A percentile compares a stretch with the other conserved stretches of the same genome.
Conservation (phyloP, 306 rosid species). For the Quercus engelmannii region DNA sequence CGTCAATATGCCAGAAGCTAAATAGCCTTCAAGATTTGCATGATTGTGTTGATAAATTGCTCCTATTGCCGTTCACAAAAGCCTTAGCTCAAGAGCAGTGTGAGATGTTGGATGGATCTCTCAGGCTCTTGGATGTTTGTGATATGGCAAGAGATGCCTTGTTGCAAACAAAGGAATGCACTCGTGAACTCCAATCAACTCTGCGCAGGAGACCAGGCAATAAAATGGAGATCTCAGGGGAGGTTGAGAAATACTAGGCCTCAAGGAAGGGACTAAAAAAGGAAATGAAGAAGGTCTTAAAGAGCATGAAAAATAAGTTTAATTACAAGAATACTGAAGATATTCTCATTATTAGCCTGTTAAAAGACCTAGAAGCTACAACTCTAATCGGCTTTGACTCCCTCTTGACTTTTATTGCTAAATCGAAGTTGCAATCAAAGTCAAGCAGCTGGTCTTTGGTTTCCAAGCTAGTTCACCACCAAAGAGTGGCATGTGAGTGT, state of each 20-base stretch:
- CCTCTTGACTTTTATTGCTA: conserved; percentile 7
- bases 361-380: conserved; percentile 31
- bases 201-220: background rate
- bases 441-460: conserved; percentile 10
- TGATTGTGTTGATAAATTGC: conserved; percentile 21
- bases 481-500: conserved; percentile 13
- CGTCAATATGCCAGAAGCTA: conserved; percentile 25
- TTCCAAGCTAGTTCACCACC: conserved; percentile 23
- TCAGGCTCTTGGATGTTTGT: conserved; percentile 39
- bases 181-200: background rate
- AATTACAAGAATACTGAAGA: conserved; percentile 18
- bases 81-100: conserved; percentile 22
- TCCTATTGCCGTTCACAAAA: conserved; percentile 31
- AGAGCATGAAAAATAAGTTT: conserved; percentile 21
- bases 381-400: conserved; percentile 18
- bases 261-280: conserved; percentile 6
- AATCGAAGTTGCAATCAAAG: conserved; percentile 5
- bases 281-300: conserved; percentile 29
- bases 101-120: conserved; percentile 36
- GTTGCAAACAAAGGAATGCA: background rate
- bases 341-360: conserved; percentile 15
- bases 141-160: conserved; percentile 24
- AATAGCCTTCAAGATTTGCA: conserved; percentile 31
- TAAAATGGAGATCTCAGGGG: background rate
- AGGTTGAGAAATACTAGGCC: background rate